Base-by-base conservation (phyloP, 371 early-diverging fungal species). In the Syncephalastrum sp. region DNA sequence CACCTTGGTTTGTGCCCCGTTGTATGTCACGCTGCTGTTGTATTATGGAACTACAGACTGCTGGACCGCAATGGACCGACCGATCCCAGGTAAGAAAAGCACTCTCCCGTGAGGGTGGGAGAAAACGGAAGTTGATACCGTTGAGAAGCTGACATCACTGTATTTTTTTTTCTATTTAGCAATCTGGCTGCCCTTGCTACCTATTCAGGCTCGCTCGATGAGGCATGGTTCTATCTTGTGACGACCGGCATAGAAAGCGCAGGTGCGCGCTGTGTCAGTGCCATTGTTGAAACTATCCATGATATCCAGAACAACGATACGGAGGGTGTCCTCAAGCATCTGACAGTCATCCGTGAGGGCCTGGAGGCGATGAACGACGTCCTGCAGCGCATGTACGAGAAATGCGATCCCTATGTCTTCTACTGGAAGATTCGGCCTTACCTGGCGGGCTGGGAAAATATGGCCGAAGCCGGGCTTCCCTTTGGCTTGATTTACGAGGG, bases 171-270 rank as follows among this genome's bases (percentile, higher is more conserved):
- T 21, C 21, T 21, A 21, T 21, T 21, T 53, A 87, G 85, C 65
- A 98, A 98, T 69, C 54, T 97, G 21, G 80, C 84, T 14, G 86
- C 91, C 0, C 69, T 92, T 59, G 80, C 88, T 44, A 95, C 94
- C 5, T 93, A 93, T 61, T 88, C 94, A 6, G 96, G 97, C 15
- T 83, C 89, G 15, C 72, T 88, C 48, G 98, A 97, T 75, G 98
- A 98, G 79, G 77, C 95, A 0, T 97, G 97, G 97, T 98, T 98
- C 68, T 97, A 94, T 71, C 81, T 97, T 25, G 86, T 96, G 42
- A 90, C 95, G 4, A 83, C 90, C 0, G 93, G 90, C 1, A 95
- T 96, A 51, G 99, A 98, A 61, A 86, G 90, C 19, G 81, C 79
- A 13, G 94, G 96, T 16, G 96, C 93, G 2, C 88, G 86, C 6